These are phyloP conservation scores for Vicia faba DNA, from an alignment of 306 rosid species.

Conservation along the genomic window DNA sequence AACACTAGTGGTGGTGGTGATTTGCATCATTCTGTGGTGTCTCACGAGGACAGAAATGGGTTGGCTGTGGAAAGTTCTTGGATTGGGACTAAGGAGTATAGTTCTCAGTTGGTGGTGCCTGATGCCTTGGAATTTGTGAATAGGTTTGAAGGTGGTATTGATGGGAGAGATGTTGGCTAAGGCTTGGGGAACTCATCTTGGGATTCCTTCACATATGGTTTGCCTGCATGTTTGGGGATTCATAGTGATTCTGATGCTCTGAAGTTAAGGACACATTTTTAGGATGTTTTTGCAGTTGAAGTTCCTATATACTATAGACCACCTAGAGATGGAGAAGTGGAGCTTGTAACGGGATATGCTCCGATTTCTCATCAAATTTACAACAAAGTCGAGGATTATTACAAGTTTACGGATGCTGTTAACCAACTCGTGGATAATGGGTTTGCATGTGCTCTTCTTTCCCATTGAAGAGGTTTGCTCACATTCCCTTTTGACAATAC, in stretches of 20 bases:
- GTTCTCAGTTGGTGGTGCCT: constrained; percentile 88
- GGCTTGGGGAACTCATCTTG: constrained; percentile 88
- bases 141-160: constrained; percentile 87
- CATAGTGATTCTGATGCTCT: constrained; percentile 62
- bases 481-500: no score
- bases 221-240: constrained; percentile 79
- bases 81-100: constrained; percentile 97
- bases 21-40: constrained; percentile 93
- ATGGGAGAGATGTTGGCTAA: constrained; percentile 83
- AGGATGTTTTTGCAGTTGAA: constrained; percentile 79
- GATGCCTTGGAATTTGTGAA: constrained; percentile 66
- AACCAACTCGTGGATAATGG: constrained; percentile 64
- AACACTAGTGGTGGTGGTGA: constrained; percentile 43
- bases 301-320: constrained; percentile 77
- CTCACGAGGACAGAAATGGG: constrained; percentile 94
- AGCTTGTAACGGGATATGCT: constrained; percentile 73
- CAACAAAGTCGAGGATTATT: constrained; percentile 79
- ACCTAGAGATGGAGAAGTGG: constrained; percentile 61
- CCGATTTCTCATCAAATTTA: constrained; percentile 91
- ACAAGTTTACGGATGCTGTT: constrained; percentile 74
- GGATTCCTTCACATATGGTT: constrained; percentile 78
- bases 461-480: constrained; percentile 66
- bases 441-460: constrained; percentile 66
- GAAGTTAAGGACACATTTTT: constrained; percentile 65
- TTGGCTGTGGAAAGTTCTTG: constrained; percentile 92